Conservation (phyloP, 2,329 filamentous ascomycete species). For the Fusarium veterinarium region DNA sequence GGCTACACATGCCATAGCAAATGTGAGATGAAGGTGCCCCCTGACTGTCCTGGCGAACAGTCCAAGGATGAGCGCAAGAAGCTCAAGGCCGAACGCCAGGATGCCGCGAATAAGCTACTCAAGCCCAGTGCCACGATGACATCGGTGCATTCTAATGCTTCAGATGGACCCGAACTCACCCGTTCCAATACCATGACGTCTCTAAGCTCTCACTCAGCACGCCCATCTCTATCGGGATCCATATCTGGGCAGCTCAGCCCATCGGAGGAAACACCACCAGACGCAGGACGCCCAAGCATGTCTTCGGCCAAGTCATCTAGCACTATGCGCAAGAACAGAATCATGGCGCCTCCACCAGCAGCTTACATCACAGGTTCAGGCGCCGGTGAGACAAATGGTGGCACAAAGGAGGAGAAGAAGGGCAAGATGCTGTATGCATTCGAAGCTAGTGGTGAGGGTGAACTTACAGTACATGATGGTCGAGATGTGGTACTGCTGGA, state of each 20-base stretch:
- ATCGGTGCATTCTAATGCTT: constrained; percentile 62
- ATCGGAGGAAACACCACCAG: constrained; percentile 58
- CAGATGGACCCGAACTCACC: constrained; percentile 75
- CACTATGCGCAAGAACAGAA: constrained; percentile 69
- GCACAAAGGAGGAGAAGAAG: constrained; percentile 61
- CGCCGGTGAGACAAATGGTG: constrained; percentile 59
- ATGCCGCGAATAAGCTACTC: constrained; percentile 73
- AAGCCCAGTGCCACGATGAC: constrained; percentile 56
- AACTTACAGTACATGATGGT: constrained; percentile 83
- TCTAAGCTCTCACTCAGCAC: constrained; percentile 83
- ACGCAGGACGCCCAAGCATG: constrained; percentile 42
- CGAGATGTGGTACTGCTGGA: constrained; percentile 83
- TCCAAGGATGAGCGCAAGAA: constrained; percentile 96
- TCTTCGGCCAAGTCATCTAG: constrained; percentile 46
- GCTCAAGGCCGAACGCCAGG: constrained; percentile 86
- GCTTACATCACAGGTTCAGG: constrained; percentile 79
- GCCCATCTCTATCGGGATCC: constrained; percentile 77
- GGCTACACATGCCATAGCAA: constrained; percentile 99
- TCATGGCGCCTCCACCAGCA: constrained; percentile 88
- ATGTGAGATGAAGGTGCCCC: constrained; percentile 98
- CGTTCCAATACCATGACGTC: constrained; percentile 92
- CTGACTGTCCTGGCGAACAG: constrained; percentile 93
- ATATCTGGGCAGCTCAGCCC: constrained; percentile 61
- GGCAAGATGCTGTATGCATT: constrained; percentile 94
- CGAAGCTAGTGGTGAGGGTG: constrained; percentile 81